A percentile compares a stretch with the other conserved stretches of the same genome.
phyloP scores from a whole-genome alignment of 805 yeast species.

The Nakazawaea wickerhamii region DNA sequence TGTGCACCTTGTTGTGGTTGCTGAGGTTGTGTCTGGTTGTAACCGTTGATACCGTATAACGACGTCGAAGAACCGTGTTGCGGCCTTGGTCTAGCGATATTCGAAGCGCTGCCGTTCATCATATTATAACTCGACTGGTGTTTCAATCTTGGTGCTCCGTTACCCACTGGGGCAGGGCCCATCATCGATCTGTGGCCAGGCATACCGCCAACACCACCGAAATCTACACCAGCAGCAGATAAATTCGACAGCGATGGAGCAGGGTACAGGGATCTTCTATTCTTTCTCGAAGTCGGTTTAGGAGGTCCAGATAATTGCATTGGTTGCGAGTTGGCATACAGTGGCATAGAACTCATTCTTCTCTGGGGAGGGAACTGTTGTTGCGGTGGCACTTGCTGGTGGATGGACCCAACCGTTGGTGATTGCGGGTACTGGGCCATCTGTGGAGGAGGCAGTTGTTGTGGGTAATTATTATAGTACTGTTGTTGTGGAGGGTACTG shows the following conservation, averaged over 20 bases:
- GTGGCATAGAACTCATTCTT: constrained; percentile 23
- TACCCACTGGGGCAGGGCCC: neutral
- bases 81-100: constrained; percentile 15
- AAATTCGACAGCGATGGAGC: neutral
- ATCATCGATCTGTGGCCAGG: constrained; percentile 19
- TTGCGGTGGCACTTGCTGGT: constrained; percentile 15
- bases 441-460: neutral
- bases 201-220: constrained; percentile 23
- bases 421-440: neutral
- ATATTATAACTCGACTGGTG: constrained; percentile 16
- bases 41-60: constrained; percentile 1
- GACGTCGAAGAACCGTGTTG: constrained; percentile 8
- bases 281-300: constrained; percentile 39
- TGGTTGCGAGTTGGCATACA: constrained; percentile 19
- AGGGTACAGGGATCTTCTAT: constrained; percentile 34
- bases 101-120: constrained; percentile 15
- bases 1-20: constrained; percentile 8
- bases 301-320: constrained; percentile 21
- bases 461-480: constrained; percentile 22
- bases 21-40: neutral
- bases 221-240: constrained; percentile 12
- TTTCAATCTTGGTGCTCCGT: constrained; percentile 4
- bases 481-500: constrained; percentile 22
- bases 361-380: constrained; percentile 16
- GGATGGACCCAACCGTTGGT: constrained; percentile 22